Evolutionary conservation across 768 basidiomycete genomes (phyloP).

Genomic region (Trametes villosa): DNA sequence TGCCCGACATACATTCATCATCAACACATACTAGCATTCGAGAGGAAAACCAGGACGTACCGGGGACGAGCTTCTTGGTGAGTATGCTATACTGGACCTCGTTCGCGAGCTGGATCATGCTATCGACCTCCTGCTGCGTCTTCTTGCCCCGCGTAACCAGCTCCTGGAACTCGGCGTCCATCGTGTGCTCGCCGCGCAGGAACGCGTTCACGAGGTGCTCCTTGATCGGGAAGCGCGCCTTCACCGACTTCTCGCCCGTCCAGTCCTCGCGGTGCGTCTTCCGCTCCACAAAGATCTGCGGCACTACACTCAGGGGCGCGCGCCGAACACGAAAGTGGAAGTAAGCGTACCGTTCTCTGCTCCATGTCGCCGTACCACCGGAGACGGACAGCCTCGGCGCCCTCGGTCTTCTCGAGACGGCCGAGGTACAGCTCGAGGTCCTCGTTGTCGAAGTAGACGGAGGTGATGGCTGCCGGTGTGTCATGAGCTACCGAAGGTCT

Average conservation of each 20-base stretch:
- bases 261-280: slow-evolving; percentile 97
- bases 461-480: slow-evolving; percentile 78
- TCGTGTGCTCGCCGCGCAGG: slow-evolving; percentile 85
- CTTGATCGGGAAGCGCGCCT: slow-evolving; percentile 94
- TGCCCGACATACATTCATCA: slow-evolving; percentile 35
- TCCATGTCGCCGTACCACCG: slow-evolving; percentile 95
- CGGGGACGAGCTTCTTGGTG: slow-evolving; percentile 80
- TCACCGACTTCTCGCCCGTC: slow-evolving; percentile 99
- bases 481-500: background rate
- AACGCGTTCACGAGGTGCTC: slow-evolving; percentile 93
- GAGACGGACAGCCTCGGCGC: slow-evolving; percentile 94
- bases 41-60: slow-evolving; percentile 47
- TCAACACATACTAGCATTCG: background rate
- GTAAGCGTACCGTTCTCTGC: slow-evolving; percentile 67
- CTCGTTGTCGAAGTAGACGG: slow-evolving; percentile 96
- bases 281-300: slow-evolving; percentile 83
- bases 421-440: slow-evolving; percentile 96
- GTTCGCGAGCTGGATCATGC: slow-evolving; percentile 95
- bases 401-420: slow-evolving; percentile 96
- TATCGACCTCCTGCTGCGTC: slow-evolving; percentile 86
- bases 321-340: background rate
- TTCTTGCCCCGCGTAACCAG: slow-evolving; percentile 91
- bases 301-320: background rate
- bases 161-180: slow-evolving; percentile 91
- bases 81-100: slow-evolving; percentile 94